Conservation (phyloP, 2,329 filamentous ascomycete species). For the Penicillium paneum region DNA sequence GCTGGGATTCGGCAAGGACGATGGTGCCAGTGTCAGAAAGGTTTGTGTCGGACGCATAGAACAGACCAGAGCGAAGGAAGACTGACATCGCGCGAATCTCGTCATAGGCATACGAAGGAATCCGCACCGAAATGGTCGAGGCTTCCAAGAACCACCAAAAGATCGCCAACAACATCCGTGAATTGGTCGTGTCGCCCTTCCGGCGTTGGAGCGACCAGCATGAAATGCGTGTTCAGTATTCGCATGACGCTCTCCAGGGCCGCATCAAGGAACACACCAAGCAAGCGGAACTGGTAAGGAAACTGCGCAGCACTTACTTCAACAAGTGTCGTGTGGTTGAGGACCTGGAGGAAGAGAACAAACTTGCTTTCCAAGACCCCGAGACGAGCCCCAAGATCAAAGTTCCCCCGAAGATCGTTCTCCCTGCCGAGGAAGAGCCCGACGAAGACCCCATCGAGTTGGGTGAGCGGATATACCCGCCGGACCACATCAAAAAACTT, state of each 20-base stretch:
- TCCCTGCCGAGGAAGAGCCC: slow-evolving; percentile 65
- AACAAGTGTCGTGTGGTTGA: slow-evolving; percentile 97
- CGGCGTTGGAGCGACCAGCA: slow-evolving; percentile 95
- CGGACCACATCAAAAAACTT: slow-evolving; percentile 88
- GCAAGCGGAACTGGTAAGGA: slow-evolving; percentile 85
- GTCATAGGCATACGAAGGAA: slow-evolving; percentile 82
- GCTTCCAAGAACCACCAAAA: slow-evolving; percentile 87
- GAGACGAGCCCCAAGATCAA: slow-evolving; percentile 61
- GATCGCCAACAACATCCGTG: slow-evolving; percentile 93
- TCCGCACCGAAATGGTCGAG: slow-evolving; percentile 88
- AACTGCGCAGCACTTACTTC: slow-evolving; percentile 93
- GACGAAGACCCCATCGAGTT: slow-evolving; percentile 85
- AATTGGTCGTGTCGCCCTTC: slow-evolving; percentile 92
- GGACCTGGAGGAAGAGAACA: slow-evolving; percentile 97
- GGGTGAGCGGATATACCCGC: slow-evolving; percentile 80
- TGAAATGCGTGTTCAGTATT: slow-evolving; percentile 84
- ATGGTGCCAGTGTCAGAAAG: slow-evolving; percentile 94
- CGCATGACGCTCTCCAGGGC: slow-evolving; percentile 86
- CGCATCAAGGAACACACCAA: slow-evolving; percentile 91
- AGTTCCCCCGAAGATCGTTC: slow-evolving; percentile 72
- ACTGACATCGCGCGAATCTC: background rate
- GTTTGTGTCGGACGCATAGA: slow-evolving; percentile 47
- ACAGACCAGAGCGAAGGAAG: background rate
- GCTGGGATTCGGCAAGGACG: slow-evolving; percentile 83
- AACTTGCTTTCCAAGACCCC: slow-evolving; percentile 91